These are phyloP conservation scores for Metschnikowia proteae DNA, from an alignment of 805 yeast species.

Conservation along the genomic window DNA sequence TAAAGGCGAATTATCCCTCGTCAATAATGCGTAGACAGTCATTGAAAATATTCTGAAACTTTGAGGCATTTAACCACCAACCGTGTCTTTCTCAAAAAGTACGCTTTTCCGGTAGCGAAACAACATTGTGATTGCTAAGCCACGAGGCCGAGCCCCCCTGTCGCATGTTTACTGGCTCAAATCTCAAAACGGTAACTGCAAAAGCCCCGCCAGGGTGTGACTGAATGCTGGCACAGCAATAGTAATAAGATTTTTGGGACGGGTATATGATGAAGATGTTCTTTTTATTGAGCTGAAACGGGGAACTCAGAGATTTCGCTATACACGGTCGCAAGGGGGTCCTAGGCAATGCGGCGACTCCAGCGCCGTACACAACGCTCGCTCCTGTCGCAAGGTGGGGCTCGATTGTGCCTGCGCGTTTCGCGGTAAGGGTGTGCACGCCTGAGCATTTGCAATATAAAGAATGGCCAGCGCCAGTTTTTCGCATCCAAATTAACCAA, in stretches of 20 bases:
- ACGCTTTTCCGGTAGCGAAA: background rate
- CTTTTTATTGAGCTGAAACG: too few relatives aligned
- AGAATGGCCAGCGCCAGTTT: background rate
- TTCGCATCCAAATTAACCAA: background rate
- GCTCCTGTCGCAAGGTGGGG: constrained; percentile 2
- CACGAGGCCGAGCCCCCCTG: background rate
- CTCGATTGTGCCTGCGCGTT: background rate
- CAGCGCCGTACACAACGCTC: background rate
- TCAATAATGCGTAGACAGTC: background rate
- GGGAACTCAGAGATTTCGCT: background rate
- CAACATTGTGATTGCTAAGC: background rate
- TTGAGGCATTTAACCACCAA: background rate
- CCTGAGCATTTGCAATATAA: background rate
- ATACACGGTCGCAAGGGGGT: background rate
- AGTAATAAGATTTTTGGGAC: too few relatives aligned
- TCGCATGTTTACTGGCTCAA: constrained; percentile 1
- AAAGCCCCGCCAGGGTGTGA: background rate
- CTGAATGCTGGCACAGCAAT: background rate
- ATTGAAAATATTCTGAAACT: background rate
- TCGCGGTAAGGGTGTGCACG: background rate
- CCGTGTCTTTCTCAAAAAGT: background rate
- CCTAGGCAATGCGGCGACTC: background rate
- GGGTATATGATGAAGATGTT: too few relatives aligned
- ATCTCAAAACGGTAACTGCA: constrained; percentile 2
- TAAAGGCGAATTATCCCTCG: background rate